These are phyloP conservation scores for Lolium multiflorum DNA, from an alignment of 176 grass and related monocot genomes.

Conservation along the genomic window DNA sequence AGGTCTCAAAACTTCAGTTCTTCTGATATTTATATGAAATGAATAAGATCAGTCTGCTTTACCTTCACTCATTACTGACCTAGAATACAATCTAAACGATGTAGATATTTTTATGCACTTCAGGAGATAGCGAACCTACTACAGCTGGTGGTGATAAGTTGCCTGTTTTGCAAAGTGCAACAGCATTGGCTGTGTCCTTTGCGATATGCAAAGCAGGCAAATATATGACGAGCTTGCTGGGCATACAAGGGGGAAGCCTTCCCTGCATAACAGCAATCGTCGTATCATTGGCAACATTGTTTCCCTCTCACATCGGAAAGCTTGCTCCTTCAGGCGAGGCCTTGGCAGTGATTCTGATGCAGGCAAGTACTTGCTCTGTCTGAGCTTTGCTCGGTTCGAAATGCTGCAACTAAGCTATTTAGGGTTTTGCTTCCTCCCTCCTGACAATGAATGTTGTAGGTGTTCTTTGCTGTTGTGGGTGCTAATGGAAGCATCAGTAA, in stretches of 20 bases:
- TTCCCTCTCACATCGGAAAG: conserved; percentile 56
- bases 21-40: neutral
- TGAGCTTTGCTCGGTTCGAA: too few relatives aligned
- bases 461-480: conserved; percentile 77
- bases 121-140: conserved; percentile 34
- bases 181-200: conserved; percentile 57
- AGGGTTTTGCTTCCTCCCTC: neutral
- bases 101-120: neutral
- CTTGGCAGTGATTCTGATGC: conserved; percentile 75
- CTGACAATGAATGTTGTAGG: conserved; percentile 37
- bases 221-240: conserved; percentile 50
- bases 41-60: neutral
- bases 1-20: too few relatives aligned
- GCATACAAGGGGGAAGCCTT: conserved; percentile 70
- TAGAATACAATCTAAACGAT: neutral
- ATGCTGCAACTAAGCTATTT: too few relatives aligned
- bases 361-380: conserved; percentile 40
- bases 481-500: conserved; percentile 76
- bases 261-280: conserved; percentile 78
- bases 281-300: conserved; percentile 71
- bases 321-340: conserved; percentile 70
- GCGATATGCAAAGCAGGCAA: conserved; percentile 71
- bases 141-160: conserved; percentile 46
- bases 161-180: conserved; percentile 64
- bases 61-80: neutral